A percentile compares a stretch with the other conserved stretches of the same genome.
Evolutionary conservation across 2,329 filamentous ascomycete species (phyloP).

Genomic region (Aspergillus ruber): DNA sequence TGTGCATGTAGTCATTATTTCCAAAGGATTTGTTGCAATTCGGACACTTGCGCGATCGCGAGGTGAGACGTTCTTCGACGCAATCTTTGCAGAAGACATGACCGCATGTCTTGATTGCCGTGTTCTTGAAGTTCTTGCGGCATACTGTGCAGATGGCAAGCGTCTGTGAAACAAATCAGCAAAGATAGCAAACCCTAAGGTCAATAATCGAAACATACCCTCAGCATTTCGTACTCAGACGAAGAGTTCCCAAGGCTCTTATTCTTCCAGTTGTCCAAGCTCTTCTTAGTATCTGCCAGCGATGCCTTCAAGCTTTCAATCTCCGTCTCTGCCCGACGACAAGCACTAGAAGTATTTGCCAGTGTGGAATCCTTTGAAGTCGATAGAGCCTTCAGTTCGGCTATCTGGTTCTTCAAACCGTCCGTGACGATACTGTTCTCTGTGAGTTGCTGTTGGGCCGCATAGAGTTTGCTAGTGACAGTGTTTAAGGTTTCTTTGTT

Average conservation of each 20-base stretch:
- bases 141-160: conserved; percentile 88
- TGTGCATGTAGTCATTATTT: conserved; percentile 75
- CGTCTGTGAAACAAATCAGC: conserved; percentile 42
- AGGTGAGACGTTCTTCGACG: conserved; percentile 80
- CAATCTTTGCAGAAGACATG: conserved; percentile 91
- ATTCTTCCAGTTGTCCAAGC: conserved; percentile 76
- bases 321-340: conserved; percentile 61
- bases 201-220: conserved; percentile 54
- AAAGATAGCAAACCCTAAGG: conserved; percentile 7
- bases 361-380: conserved; percentile 68
- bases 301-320: conserved; percentile 72
- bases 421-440: conserved; percentile 68
- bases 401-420: conserved; percentile 65
- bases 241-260: conserved; percentile 76
- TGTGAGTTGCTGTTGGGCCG: conserved; percentile 62
- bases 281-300: conserved; percentile 71
- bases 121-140: conserved; percentile 89
- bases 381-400: conserved; percentile 67
- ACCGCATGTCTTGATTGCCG: conserved; percentile 85
- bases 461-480: conserved; percentile 65
- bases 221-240: conserved; percentile 75
- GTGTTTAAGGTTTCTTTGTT: conserved; percentile 70
- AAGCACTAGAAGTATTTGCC: conserved; percentile 56
- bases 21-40: conserved; percentile 91
- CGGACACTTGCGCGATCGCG: conserved; percentile 90